phyloP scores from a whole-genome alignment of 2,329 filamentous ascomycete genomes.

The Meredithiella fracta region DNA sequence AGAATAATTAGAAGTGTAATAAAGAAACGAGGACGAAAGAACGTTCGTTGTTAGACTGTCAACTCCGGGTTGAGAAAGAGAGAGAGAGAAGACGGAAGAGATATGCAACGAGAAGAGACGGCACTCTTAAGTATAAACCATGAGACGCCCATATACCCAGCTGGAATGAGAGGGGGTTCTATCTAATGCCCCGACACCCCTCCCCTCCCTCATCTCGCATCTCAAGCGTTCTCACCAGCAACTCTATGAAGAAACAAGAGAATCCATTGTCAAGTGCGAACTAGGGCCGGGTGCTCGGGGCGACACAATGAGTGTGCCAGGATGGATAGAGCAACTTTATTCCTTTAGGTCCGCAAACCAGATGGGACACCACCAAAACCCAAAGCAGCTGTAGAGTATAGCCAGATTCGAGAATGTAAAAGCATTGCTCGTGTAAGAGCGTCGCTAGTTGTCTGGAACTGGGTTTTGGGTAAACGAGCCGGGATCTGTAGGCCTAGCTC shows the following conservation, averaged over 20 bases:
- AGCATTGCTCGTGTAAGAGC: background rate
- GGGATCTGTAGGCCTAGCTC: background rate
- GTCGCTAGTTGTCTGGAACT: background rate
- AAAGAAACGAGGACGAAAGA: conserved; percentile 13
- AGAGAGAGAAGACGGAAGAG: conserved; percentile 2
- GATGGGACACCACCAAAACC: background rate
- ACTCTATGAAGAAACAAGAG: background rate
- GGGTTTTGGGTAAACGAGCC: background rate
- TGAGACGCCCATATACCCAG: background rate
- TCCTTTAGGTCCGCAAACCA: background rate
- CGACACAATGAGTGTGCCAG: background rate
- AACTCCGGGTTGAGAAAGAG: conserved; percentile 13
- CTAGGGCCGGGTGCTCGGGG: background rate
- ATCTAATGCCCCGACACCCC: background rate
- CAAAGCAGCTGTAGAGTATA: background rate
- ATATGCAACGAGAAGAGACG: conserved; percentile 8
- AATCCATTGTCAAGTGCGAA: conserved; percentile 5
- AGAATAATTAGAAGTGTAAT: conserved; percentile 11
- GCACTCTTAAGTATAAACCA: conserved; percentile 9
- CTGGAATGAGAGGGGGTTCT: too few relatives aligned
- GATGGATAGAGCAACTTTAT: background rate
- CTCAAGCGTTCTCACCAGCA: background rate
- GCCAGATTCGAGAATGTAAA: background rate
- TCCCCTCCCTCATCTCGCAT: background rate
- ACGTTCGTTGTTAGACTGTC: conserved; percentile 9